Evolutionary conservation across 2,329 filamentous ascomycete genomes (phyloP), one percentile per base, ranked within the genome.

Genomic region (Aspergillus hiratsukae): DNA sequence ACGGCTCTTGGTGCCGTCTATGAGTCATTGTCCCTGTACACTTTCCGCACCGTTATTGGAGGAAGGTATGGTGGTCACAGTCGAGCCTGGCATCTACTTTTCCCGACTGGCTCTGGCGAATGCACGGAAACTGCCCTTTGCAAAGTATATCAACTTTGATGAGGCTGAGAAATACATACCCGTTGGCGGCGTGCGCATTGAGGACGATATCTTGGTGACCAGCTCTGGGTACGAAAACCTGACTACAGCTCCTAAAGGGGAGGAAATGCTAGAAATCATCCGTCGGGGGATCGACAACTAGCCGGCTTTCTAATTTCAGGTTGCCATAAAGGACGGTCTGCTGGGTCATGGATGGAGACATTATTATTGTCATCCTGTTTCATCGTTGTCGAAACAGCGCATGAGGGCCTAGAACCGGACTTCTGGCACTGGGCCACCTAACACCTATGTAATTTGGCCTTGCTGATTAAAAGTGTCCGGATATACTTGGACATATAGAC

Each of bases 161-260:
- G 65, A 73, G 40, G 72, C 72, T 4, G 63, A 69, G 53, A 66
- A 66, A 52, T 78, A 77, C 54, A 68, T 76, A 21, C 67, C 72
- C 11, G 69, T 77, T 53, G 75, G 76, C n/a, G 75, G 75, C 10
- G 75, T 77, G 29, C 71, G 75, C 31, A 77, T 78, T 52, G 75
- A 78, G 57, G 75, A 77, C 67, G 88, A 92, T 67, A 81, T 92
- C 29, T 75, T 91, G 27, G 85, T 92, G 58, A 91, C 88, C 0
- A 79, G 83, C 51, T 78, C 78, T 23, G 88, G 89, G 5, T 84
- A 82, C 59, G 83, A 89, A 67, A 92, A 92, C 69, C 69, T 92
- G 62, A 92, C 89, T 0, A 85, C 83, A 11, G 86, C 86, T 3
- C 81, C 85, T 4, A 91, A 91, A 71, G 86, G 88, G 55, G 79